Evolutionary conservation across 306 rosid species (phyloP), one percentile per base, ranked within the genome.

Genomic region (Astragalus membranaceus): DNA sequence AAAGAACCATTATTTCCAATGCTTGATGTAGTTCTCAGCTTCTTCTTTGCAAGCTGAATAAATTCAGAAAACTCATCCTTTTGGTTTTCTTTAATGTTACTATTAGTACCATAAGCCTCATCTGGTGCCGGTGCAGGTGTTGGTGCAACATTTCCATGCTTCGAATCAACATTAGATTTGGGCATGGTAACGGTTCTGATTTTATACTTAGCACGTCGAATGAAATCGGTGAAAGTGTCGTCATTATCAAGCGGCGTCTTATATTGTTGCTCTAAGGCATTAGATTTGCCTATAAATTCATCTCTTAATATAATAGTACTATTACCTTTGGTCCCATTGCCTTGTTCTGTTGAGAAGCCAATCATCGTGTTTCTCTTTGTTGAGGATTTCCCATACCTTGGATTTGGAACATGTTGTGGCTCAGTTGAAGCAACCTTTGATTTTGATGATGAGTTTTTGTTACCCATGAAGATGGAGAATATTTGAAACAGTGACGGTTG

Each of bases 61-160:
- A 78, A 89, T 36, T 64, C 82, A 11, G 87, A 74, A 69, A 83
- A 81, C 11, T 78, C 73, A 10, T 85, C 86, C n/a, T 15, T 64
- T 3, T 39, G 64, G 47, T 74, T 46, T 2, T 61, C 83, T 13
- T 54, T 46, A 14, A 50, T 67, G 64, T 66, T 73, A 23, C 0
- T 35, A 4, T 20, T 20, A 20, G 23, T 20, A 20, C 9, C 20
- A 47, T 15, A 51, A 68, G 10, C 81, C 14, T 52, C 72, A 15
- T 15, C 10, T 8, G n/a, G 23, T 32, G 72, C 30, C 0, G 73
- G 26, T 39, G 44, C 44, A 12, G 56, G 74, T 9, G 36, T 3
- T 0, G 30, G 30, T 26, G 30, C 30, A 26, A 3, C 30, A 26
- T 26, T 26, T 1, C 30, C 30, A 26, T 66, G 74, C 30, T 48